These are phyloP conservation scores for Iris pallida DNA, from an alignment of 116 monocot species.

Conservation along the genomic window DNA sequence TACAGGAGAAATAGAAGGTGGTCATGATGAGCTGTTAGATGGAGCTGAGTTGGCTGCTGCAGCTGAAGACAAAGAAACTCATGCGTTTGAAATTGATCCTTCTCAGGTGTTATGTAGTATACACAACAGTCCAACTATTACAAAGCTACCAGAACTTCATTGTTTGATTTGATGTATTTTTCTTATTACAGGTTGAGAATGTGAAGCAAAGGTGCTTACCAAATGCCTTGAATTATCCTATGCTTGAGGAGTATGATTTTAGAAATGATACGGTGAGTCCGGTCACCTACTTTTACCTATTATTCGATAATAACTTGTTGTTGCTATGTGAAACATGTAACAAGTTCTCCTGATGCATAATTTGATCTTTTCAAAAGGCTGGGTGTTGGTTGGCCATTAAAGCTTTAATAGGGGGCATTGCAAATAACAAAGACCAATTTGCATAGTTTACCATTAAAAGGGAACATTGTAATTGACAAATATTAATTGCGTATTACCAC, in stretches of 20 bases:
- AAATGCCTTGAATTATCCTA: constrained; percentile 85
- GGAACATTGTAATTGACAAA: too few relatives aligned
- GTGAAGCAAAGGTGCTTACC: constrained; percentile 85
- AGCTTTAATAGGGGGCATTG: not conserved
- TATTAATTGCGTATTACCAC: too few relatives aligned
- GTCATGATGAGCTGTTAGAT: constrained; percentile 74
- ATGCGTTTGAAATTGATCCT: constrained; percentile 89
- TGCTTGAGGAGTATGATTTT: constrained; percentile 90
- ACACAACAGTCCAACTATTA: not conserved
- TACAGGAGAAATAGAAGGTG: constrained; percentile 41
- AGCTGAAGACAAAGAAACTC: constrained; percentile 83
- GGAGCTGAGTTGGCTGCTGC: constrained; percentile 71
- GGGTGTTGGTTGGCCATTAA: not conserved
- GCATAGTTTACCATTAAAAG: not conserved
- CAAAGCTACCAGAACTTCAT: not conserved
- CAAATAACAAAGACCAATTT: not conserved
- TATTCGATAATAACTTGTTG: too few relatives aligned
- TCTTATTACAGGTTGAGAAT: constrained; percentile 61
- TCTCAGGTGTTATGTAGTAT: constrained; percentile 39
- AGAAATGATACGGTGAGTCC: constrained; percentile 73
- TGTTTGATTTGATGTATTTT: not conserved
- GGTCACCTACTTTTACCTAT: too few relatives aligned
- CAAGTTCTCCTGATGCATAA: too few relatives aligned
- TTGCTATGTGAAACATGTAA: too few relatives aligned
- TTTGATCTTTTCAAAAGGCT: not conserved